Evolutionary conservation across 345 rosid species (phyloP).

Genomic region (Jatropha curcas): DNA sequence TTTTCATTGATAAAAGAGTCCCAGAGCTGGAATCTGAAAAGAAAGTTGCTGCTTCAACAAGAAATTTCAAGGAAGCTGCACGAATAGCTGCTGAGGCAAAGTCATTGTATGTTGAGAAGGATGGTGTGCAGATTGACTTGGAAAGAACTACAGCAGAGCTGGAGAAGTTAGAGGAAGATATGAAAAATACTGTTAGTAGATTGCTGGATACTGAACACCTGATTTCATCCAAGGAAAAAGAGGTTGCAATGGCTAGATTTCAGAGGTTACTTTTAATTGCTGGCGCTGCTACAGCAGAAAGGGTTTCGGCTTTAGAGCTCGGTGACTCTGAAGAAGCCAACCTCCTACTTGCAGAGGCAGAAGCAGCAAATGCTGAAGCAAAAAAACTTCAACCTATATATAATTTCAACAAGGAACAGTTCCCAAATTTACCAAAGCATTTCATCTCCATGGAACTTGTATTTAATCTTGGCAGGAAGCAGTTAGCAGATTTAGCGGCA

Average conservation of each 20-base stretch:
- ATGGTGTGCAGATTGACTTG: conserved; percentile 51
- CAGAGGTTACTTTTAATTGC: conserved; percentile 62
- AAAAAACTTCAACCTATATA: conserved; percentile 52
- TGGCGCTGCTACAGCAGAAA: conserved; percentile 70
- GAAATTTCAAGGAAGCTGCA: conserved; percentile 96
- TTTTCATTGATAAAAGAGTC: conserved; percentile 72
- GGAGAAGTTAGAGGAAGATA: conserved; percentile 56
- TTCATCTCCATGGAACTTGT: conserved; percentile 82
- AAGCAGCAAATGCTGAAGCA: conserved; percentile 75
- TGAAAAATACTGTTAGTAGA: conserved; percentile 53
- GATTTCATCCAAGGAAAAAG: conserved; percentile 65
- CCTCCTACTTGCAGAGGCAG: conserved; percentile 69
- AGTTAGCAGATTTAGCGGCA: conserved; percentile 62
- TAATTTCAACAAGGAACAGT: conserved; percentile 57
- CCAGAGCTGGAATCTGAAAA: conserved; percentile 92
- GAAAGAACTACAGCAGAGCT: conserved; percentile 51
- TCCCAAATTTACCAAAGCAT: conserved; percentile 44
- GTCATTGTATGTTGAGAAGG: conserved; percentile 71
- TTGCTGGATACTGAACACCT: conserved; percentile 64
- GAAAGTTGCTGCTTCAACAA: conserved; percentile 78
- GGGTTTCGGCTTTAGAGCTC: conserved; percentile 73
- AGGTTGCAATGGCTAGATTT: conserved; percentile 70
- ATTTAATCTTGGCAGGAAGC: conserved; percentile 52
- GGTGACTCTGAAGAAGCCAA: conserved; percentile 75
- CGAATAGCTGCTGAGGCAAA: conserved; percentile 86